A percentile compares a stretch with the other conserved stretches of the same genome.
phyloP scores from a whole-genome alignment of 371 early-diverging fungal genomes.

The Rhizopus arrhizus region DNA sequence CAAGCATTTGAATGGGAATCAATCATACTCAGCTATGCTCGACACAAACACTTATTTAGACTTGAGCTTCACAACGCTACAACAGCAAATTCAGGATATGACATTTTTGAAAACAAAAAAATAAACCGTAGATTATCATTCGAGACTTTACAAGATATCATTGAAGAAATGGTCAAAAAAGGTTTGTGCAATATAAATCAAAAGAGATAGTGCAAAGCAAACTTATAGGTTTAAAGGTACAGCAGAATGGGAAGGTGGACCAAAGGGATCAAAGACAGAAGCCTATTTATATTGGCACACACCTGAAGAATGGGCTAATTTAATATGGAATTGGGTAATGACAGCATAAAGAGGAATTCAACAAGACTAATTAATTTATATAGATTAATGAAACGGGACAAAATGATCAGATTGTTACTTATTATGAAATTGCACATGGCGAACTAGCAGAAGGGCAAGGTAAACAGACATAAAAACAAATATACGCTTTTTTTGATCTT shows the following conservation, averaged over 20 bases:
- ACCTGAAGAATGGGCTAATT: constrained; percentile 87
- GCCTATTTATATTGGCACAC: constrained; percentile 84
- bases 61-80: constrained; percentile 69
- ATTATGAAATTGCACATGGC: constrained; percentile 83
- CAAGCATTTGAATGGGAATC: constrained; percentile 81
- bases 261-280: constrained; percentile 52
- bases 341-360: not conserved
- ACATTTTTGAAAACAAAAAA: constrained; percentile 68
- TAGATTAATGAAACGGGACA: constrained; percentile 74
- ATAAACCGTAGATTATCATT: constrained; percentile 65
- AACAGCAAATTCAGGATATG: constrained; percentile 42
- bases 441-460: constrained; percentile 75
- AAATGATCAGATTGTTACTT: constrained; percentile 79
- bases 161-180: constrained; percentile 76
- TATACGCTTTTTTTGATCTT: not conserved
- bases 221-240: constrained; percentile 44
- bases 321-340: constrained; percentile 81
- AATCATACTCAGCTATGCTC: constrained; percentile 71
- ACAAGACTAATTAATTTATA: not conserved
- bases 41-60: constrained; percentile 61
- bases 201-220: not conserved
- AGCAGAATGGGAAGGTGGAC: constrained; percentile 74
- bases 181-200: constrained; percentile 34
- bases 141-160: constrained; percentile 65
- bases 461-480: constrained; percentile 24